Evolutionary conservation across 2,329 filamentous ascomycete genomes (phyloP).

Genomic region (Neobulgaria alba): DNA sequence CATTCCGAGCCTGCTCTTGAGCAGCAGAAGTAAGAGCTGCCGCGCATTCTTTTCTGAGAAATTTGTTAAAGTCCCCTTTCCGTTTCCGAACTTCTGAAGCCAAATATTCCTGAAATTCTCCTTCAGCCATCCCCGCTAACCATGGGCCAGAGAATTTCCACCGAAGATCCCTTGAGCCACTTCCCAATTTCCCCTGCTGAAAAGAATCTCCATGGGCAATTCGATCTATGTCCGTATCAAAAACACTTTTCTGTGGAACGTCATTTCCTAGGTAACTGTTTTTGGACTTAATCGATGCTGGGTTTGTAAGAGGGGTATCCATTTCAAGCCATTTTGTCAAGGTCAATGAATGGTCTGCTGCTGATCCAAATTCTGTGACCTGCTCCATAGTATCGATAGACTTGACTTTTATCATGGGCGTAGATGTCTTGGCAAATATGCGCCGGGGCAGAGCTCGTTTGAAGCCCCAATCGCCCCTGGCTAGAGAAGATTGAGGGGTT

Average conservation of each 20-base stretch:
- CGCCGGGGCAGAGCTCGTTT: conserved; percentile 76
- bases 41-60: conserved; percentile 42
- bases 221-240: conserved; percentile 47
- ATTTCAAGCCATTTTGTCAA: conserved; percentile 83
- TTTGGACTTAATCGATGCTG: conserved; percentile 21
- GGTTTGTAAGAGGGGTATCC: conserved; percentile 58
- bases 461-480: conserved; percentile 83
- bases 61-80: conserved; percentile 45
- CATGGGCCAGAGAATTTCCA: conserved; percentile 63
- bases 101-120: conserved; percentile 50
- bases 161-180: conserved; percentile 30
- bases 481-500: conserved; percentile 63
- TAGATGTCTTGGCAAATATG: conserved; percentile 61
- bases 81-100: conserved; percentile 43
- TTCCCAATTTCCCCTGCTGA: conserved; percentile 28
- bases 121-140: conserved; percentile 54
- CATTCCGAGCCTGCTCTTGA: conserved; percentile 28
- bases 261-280: neutral
- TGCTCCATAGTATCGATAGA: conserved; percentile 79
- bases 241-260: conserved; percentile 40
- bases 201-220: conserved; percentile 1
- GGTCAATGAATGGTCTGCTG: conserved; percentile 72
- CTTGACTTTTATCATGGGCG: conserved; percentile 68
- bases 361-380: conserved; percentile 80
- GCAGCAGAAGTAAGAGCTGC: conserved; percentile 34